Percentiles rank a stretch among this genome's conserved stretches.
Evolutionary conservation across 108 stramenopile species (phyloP).

Genomic region (Asterionellopsis glacialis): DNA sequence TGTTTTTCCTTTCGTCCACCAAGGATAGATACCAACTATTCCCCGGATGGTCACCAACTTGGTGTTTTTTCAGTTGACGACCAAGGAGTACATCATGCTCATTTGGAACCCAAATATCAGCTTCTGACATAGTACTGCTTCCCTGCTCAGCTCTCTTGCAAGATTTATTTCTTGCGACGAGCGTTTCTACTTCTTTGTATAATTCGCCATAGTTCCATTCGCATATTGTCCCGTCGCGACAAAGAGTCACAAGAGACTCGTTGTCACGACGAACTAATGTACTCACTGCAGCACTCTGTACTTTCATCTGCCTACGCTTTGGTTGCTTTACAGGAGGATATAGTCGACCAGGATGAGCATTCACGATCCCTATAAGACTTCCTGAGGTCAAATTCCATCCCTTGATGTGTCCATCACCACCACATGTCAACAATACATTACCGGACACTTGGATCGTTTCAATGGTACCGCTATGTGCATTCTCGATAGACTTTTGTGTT

Average conservation of each 20-base stretch:
- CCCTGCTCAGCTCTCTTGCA: too few species aligned
- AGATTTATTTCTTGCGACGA: too few species aligned
- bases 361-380: neutral
- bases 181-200: too few species aligned
- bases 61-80: too few species aligned
- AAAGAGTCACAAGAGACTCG: conserved; percentile 1
- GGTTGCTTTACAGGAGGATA: neutral
- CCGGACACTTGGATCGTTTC: neutral
- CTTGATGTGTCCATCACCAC: neutral
- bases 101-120: too few species aligned
- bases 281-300: neutral
- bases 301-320: neutral
- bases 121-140: too few species aligned
- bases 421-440: conserved; percentile 1
- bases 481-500: neutral
- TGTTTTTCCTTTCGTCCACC: too few species aligned
- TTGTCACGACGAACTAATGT: neutral
- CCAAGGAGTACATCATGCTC: too few species aligned
- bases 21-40: too few species aligned
- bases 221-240: neutral
- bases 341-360: neutral
- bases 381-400: neutral
- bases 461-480: neutral
- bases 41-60: too few species aligned
- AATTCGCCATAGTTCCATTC: too few species aligned